Evolutionary conservation across 805 yeast species (phyloP).

Genomic region (Candida xiaguanensis): DNA sequence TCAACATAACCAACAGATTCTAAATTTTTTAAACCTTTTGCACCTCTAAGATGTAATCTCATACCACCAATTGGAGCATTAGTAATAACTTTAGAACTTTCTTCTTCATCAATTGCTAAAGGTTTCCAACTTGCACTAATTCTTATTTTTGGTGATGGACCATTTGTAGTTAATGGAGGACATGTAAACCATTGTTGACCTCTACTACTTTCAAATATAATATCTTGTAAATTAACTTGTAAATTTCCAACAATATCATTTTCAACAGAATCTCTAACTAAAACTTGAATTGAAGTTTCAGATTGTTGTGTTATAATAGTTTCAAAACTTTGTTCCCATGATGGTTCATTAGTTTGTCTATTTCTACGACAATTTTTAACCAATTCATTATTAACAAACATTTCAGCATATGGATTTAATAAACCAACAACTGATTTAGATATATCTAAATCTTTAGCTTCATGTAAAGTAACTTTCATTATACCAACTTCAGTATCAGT

Average conservation of each 20-base stretch:
- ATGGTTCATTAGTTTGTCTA: slow-evolving; percentile 67
- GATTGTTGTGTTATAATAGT: slow-evolving; percentile 59
- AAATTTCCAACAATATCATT: slow-evolving; percentile 52
- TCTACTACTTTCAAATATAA: slow-evolving; percentile 45
- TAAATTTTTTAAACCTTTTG: slow-evolving; percentile 49
- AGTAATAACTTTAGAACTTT: slow-evolving; percentile 40
- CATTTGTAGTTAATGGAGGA: slow-evolving; percentile 46
- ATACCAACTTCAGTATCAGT: slow-evolving; percentile 73
- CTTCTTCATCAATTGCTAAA: slow-evolving; percentile 48
- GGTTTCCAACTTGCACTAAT: slow-evolving; percentile 70
- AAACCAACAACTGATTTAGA: slow-evolving; percentile 48
- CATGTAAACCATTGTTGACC: slow-evolving; percentile 50
- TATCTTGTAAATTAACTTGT: slow-evolving; percentile 50
- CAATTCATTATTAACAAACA: slow-evolving; percentile 54
- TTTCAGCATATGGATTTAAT: slow-evolving; percentile 66
- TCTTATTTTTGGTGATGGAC: slow-evolving; percentile 42
- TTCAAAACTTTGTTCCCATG: slow-evolving; percentile 65
- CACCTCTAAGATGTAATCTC: slow-evolving; percentile 55
- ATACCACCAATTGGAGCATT: slow-evolving; percentile 66
- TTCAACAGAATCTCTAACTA: slow-evolving; percentile 59
- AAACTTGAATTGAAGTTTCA: slow-evolving; percentile 49
- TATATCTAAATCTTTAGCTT: slow-evolving; percentile 55
- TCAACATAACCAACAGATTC: slow-evolving; percentile 72
- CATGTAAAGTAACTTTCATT: slow-evolving; percentile 57
- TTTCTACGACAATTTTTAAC: slow-evolving; percentile 58